Conservation (phyloP, 2,329 filamentous ascomycete genomes). For the Ascochyta fabae region DNA sequence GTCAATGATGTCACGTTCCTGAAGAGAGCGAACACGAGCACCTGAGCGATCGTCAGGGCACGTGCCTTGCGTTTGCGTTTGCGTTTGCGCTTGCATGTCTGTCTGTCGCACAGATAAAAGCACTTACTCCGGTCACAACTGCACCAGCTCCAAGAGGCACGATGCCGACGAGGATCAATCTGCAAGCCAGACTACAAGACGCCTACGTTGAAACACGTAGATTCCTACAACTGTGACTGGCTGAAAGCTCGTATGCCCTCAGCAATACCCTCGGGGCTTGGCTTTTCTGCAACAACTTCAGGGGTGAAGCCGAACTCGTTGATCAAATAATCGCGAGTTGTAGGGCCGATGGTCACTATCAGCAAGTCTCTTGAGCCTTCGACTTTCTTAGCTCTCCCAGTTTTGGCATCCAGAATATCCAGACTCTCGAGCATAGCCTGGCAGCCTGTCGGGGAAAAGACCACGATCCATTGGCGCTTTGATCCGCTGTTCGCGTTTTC, state of each 20-base stretch:
- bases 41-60: not conserved
- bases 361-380: conserved; percentile 57
- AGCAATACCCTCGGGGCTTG: conserved; percentile 80
- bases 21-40: not conserved
- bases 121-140: not conserved
- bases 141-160: not conserved
- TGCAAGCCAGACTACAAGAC: not conserved
- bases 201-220: not conserved
- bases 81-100: not conserved
- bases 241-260: conserved; percentile 64
- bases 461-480: conserved; percentile 71
- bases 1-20: conserved; percentile 5
- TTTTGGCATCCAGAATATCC: conserved; percentile 52
- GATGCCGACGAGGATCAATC: not conserved
- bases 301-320: conserved; percentile 70
- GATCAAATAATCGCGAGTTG: conserved; percentile 77
- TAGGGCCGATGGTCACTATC: conserved; percentile 91
- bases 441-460: conserved; percentile 70
- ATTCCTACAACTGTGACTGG: not conserved
- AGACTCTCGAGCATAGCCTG: conserved; percentile 65
- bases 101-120: not conserved
- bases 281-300: conserved; percentile 80
- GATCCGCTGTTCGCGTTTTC: conserved; percentile 50
- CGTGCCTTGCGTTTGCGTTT: not conserved
- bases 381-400: conserved; percentile 42